A percentile compares a stretch with the other conserved stretches of the same genome.
phyloP scores from a whole-genome alignment of 148 eudicot species.

The Camellia japonica region DNA sequence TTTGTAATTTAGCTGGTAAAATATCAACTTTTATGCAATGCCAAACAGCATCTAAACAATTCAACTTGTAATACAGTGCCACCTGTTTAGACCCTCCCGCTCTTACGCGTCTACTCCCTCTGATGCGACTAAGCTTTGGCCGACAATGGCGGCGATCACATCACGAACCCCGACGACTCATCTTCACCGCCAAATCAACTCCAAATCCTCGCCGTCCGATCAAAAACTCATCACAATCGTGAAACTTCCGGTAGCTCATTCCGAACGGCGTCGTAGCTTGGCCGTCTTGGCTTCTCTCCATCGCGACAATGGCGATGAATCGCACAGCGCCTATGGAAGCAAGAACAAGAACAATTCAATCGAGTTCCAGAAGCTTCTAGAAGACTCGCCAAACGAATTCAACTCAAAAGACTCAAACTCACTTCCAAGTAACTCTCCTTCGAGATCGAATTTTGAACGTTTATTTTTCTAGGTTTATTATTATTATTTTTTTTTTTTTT shows the following conservation, averaged over 20 bases:
- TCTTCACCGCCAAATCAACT: not conserved
- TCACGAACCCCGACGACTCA: slow-evolving; percentile 4
- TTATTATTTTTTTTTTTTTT: not conserved
- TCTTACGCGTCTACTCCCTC: not conserved
- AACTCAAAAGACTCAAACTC: slow-evolving; percentile 8
- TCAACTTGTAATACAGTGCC: not conserved
- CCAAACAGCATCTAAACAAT: too few species aligned
- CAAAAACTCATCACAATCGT: not conserved
- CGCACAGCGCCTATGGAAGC: not conserved
- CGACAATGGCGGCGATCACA: slow-evolving; percentile 17
- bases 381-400: slow-evolving; percentile 3
- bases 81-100: slow-evolving; percentile 11
- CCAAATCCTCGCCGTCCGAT: not conserved
- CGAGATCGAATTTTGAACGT: not conserved
- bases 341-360: not conserved
- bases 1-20: too few species aligned
- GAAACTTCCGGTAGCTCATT: not conserved
- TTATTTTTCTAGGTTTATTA: not conserved
- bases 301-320: slow-evolving; percentile 1
- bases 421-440: slow-evolving; percentile 18
- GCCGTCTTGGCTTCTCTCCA: slow-evolving; percentile 10
- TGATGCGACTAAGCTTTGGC: not conserved
- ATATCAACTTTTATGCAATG: too few species aligned
- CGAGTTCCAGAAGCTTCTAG: slow-evolving; percentile 10
- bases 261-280: not conserved